Evolutionary conservation across 768 basidiomycete species (phyloP).

Genomic region (Boletus reticuloceps): DNA sequence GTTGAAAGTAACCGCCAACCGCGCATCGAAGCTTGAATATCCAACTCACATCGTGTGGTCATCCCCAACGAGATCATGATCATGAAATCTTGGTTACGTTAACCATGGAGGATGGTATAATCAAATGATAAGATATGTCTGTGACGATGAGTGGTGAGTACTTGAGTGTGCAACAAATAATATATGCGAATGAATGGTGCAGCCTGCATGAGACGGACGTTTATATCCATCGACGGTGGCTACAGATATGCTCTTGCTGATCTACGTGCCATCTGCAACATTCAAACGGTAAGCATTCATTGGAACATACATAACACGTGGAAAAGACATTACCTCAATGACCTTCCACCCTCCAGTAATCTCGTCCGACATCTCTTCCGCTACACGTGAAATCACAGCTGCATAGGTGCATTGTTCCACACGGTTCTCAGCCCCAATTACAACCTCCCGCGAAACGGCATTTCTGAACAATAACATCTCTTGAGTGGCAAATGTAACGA

Average conservation of each 20-base stretch:
- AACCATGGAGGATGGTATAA: slow-evolving; percentile 17
- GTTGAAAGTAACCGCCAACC: neutral
- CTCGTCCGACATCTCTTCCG: slow-evolving; percentile 87
- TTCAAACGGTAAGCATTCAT: neutral
- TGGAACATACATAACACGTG: neutral
- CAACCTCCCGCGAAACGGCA: slow-evolving; percentile 81
- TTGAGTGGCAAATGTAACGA: slow-evolving; percentile 90
- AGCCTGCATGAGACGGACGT: neutral
- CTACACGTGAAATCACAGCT: slow-evolving; percentile 84
- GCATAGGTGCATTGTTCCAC: slow-evolving; percentile 95
- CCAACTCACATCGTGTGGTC: neutral
- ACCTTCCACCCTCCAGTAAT: slow-evolving; percentile 98
- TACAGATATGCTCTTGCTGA: slow-evolving; percentile 51
- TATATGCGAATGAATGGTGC: slow-evolving; percentile 9
- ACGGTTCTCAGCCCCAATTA: slow-evolving; percentile 82
- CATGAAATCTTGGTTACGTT: neutral
- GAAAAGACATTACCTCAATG: slow-evolving; percentile 68
- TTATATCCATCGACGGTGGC: neutral
- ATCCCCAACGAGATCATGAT: neutral
- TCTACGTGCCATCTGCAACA: slow-evolving; percentile 48
- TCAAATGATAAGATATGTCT: slow-evolving; percentile 31
- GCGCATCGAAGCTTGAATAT: neutral
- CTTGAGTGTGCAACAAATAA: slow-evolving; percentile 17
- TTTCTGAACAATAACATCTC: slow-evolving; percentile 92
- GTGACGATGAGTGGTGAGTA: slow-evolving; percentile 31